Evolutionary conservation across 768 basidiomycete genomes (phyloP).

Genomic region (Trametopsis cervina): DNA sequence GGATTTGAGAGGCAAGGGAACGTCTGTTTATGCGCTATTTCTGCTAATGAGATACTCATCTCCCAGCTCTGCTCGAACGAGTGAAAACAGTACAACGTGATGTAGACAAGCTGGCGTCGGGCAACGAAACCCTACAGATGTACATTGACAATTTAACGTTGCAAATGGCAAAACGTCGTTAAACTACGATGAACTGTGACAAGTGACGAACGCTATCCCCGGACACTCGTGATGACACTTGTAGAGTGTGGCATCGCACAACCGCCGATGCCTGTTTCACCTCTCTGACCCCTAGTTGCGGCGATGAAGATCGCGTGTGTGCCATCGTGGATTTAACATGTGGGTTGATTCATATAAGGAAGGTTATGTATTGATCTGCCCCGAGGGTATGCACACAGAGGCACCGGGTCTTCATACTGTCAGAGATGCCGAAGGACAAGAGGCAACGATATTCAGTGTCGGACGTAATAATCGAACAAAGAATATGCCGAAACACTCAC

Average conservation of each 20-base stretch:
- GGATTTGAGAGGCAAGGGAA: slow-evolving; percentile 59
- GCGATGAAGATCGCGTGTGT: too few relatives aligned
- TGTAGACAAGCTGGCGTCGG: slow-evolving; percentile 72
- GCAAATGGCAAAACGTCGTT: slow-evolving; percentile 79
- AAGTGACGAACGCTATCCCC: neutral
- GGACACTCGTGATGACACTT: too few relatives aligned
- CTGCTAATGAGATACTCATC: too few relatives aligned
- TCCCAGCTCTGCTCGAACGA: slow-evolving; percentile 62
- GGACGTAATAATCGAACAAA: neutral
- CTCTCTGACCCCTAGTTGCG: too few relatives aligned
- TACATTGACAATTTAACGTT: slow-evolving; percentile 86
- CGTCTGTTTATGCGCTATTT: slow-evolving; percentile 2
- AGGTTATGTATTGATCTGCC: slow-evolving; percentile 31
- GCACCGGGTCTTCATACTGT: slow-evolving; percentile 33
- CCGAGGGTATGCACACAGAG: slow-evolving; percentile 28
- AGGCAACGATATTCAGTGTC: neutral
- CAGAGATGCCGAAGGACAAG: neutral
- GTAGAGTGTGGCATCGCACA: too few relatives aligned
- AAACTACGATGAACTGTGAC: slow-evolving; percentile 13
- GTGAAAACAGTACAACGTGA: slow-evolving; percentile 69
- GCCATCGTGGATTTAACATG: too few relatives aligned
- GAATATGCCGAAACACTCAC: slow-evolving; percentile 23
- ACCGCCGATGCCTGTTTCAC: too few relatives aligned
- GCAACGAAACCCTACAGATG: slow-evolving; percentile 79
- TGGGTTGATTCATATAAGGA: slow-evolving; percentile 23